Percentiles rank a stretch among this genome's conserved stretches.
Conservation (phyloP, 805 yeast genomes). For the Wickerhamomyces ciferrii region DNA sequence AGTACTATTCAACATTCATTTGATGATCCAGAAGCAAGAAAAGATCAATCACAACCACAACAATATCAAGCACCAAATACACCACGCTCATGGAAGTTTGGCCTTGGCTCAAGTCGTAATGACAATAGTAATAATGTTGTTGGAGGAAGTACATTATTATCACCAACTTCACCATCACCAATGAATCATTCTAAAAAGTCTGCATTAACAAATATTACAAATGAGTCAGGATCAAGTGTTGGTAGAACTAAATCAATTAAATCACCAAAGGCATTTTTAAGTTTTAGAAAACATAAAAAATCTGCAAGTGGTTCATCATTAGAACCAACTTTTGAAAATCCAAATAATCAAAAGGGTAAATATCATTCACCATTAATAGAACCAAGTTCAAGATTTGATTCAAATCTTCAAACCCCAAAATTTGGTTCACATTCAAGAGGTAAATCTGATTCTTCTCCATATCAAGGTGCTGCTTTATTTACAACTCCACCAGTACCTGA, state of each 20-base stretch:
- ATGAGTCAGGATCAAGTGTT: background rate
- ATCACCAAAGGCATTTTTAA: constrained; percentile 22
- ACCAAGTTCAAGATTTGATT: background rate
- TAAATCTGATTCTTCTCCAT: constrained; percentile 9
- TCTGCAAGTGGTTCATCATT: constrained; percentile 10
- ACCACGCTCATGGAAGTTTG: constrained; percentile 1
- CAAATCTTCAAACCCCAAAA: constrained; percentile 8
- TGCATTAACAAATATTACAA: constrained; percentile 2
- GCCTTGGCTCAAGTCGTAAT: constrained; percentile 1
- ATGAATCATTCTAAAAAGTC: background rate
- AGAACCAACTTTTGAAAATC: constrained; percentile 1
- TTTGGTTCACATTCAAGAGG: background rate
- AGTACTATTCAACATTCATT: background rate
- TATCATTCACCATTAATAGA: constrained; percentile 18
- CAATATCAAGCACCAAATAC: background rate
- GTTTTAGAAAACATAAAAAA: constrained; percentile 19
- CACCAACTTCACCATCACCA: constrained; percentile 13
- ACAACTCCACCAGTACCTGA: constrained; percentile 23
- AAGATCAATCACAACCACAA: background rate
- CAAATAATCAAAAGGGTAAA: constrained; percentile 17
- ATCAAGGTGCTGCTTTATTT: constrained; percentile 20
- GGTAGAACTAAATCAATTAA: constrained; percentile 16
- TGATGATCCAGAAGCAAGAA: background rate
- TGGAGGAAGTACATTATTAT: constrained; percentile 1
- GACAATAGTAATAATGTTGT: background rate